These are phyloP conservation scores for Suhomyces chickasaworum DNA, from an alignment of 1,139 yeast genomes.

Conservation along the genomic window DNA sequence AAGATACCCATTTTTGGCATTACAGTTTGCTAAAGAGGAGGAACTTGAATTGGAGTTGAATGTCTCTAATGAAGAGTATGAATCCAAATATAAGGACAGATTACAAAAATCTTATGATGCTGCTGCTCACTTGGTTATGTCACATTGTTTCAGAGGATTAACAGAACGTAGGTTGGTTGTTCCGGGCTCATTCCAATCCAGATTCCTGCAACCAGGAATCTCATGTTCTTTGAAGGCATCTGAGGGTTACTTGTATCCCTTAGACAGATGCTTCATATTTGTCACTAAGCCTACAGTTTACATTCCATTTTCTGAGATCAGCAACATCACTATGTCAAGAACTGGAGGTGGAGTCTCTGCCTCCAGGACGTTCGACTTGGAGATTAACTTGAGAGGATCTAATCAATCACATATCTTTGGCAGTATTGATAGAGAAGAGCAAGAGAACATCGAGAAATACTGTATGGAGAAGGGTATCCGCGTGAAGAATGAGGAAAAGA, in stretches of 20 bases:
- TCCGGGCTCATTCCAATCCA: conserved; percentile 83
- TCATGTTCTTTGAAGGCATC: conserved; percentile 92
- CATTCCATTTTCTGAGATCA: conserved; percentile 82
- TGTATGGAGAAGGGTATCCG: conserved; percentile 75
- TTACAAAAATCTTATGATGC: conserved; percentile 79
- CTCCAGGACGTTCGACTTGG: conserved; percentile 90
- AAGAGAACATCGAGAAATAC: conserved; percentile 71
- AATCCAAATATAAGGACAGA: conserved; percentile 73
- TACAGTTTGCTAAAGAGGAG: conserved; percentile 88
- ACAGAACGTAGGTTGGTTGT: conserved; percentile 83
- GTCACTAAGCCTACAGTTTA: conserved; percentile 93
- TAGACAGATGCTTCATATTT: conserved; percentile 87
- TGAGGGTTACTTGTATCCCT: conserved; percentile 89
- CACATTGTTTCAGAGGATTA: conserved; percentile 87
- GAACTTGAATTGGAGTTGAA: conserved; percentile 90
- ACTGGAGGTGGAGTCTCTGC: conserved; percentile 80
- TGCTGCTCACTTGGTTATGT: conserved; percentile 80
- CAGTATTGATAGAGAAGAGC: conserved; percentile 89
- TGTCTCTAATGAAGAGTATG: conserved; percentile 79
- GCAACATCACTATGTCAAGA: conserved; percentile 79
- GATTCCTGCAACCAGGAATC: conserved; percentile 77
- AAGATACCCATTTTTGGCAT: conserved; percentile 85
- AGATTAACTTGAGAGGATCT: conserved; percentile 67
- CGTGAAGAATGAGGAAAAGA: conserved; percentile 86
- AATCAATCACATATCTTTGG: conserved; percentile 81